phyloP scores from a whole-genome alignment of 2,329 filamentous ascomycete genomes.

The Raffaelea albimanens region DNA sequence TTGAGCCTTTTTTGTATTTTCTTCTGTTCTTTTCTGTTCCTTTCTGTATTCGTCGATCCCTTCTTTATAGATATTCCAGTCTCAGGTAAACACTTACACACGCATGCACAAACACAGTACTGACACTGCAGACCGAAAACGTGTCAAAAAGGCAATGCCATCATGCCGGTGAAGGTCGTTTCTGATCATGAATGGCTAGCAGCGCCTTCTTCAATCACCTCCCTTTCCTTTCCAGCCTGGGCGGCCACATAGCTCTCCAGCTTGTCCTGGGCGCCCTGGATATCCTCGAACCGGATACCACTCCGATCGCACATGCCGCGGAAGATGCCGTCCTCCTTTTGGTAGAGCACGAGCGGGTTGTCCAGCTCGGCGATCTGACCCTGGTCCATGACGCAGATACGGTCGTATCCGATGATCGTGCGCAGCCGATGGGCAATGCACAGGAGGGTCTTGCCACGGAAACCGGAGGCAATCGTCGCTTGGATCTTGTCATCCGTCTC shows the following conservation, averaged over 20 bases:
- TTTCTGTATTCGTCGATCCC: neutral
- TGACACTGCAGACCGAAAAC: too few species aligned
- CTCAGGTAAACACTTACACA: neutral
- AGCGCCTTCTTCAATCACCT: neutral
- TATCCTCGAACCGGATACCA: slow-evolving; percentile 57
- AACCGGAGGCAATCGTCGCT: slow-evolving; percentile 72
- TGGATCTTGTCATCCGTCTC: slow-evolving; percentile 97
- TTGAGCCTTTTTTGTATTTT: neutral
- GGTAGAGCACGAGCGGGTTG: slow-evolving; percentile 64
- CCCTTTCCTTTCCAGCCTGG: slow-evolving; percentile 6
- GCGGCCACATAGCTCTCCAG: slow-evolving; percentile 12
- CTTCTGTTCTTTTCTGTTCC: neutral
- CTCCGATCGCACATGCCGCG: slow-evolving; percentile 82
- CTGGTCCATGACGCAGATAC: slow-evolving; percentile 93
- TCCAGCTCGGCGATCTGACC: slow-evolving; percentile 83
- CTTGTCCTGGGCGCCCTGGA: slow-evolving; percentile 27
- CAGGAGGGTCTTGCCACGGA: slow-evolving; percentile 76
- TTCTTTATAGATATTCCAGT: neutral
- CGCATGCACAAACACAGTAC: neutral
- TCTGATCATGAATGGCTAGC: too few species aligned
- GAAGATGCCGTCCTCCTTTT: slow-evolving; percentile 63
- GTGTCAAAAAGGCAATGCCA: too few species aligned
- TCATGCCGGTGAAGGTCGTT: too few species aligned
- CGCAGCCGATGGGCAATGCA: slow-evolving; percentile 89
- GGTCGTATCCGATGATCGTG: slow-evolving; percentile 89